Evolutionary conservation across 148 eudicot genomes (phyloP).

Genomic region (Chenopodium berlandieri): DNA sequence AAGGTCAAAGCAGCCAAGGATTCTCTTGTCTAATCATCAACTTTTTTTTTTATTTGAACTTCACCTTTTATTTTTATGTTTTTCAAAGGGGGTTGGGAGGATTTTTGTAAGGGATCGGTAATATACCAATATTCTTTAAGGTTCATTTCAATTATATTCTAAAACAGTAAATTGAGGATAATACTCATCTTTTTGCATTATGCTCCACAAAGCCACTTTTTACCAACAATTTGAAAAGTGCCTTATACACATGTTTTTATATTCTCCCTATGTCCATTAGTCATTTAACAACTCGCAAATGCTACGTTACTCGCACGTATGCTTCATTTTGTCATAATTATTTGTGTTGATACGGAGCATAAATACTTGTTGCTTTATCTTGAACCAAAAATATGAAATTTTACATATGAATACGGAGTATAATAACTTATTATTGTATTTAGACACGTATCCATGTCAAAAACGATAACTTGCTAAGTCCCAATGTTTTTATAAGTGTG

Average conservation of each 20-base stretch:
- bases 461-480: too few relatives aligned
- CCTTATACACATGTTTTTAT: too few relatives aligned
- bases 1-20: slow-evolving; percentile 47
- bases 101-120: not conserved
- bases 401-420: too few relatives aligned
- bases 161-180: not conserved
- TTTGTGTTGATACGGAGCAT: too few relatives aligned
- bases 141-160: not conserved
- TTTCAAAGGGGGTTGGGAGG: not conserved
- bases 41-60: not conserved
- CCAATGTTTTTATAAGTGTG: too few relatives aligned
- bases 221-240: not conserved
- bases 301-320: too few relatives aligned
- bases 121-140: not conserved
- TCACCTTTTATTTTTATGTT: not conserved
- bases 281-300: too few relatives aligned
- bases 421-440: too few relatives aligned
- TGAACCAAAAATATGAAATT: not conserved
- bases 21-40: slow-evolving; percentile 36
- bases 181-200: slow-evolving; percentile 14
- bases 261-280: too few relatives aligned
- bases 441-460: too few relatives aligned
- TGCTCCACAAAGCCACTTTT: slow-evolving; percentile 16
- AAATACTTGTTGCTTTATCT: too few relatives aligned
- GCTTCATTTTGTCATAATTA: too few relatives aligned